phyloP scores from a whole-genome alignment of 176 grass and related monocot genomes.

The Rhipidocladum racemiflorum region DNA sequence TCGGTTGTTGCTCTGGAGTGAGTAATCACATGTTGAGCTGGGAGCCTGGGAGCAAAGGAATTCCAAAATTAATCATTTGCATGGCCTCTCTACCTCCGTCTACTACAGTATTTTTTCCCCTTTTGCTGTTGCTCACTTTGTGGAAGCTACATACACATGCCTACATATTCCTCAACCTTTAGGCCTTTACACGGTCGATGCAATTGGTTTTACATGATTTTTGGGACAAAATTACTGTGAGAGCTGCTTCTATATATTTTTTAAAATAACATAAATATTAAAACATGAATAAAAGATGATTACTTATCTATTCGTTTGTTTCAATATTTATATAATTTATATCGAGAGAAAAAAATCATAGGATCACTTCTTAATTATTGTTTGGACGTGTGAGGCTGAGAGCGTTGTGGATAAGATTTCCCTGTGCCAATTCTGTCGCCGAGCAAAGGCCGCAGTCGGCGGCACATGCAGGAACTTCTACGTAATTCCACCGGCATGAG shows the following conservation, averaged over 20 bases:
- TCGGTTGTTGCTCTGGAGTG: not conserved
- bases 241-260: too few species aligned
- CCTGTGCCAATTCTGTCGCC: not conserved
- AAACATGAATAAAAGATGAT: too few species aligned
- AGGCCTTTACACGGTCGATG: not conserved
- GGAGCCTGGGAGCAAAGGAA: slow-evolving; percentile 20
- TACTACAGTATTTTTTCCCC: not conserved
- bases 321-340: too few species aligned
- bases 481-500: not conserved
- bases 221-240: too few species aligned
- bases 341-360: too few species aligned
- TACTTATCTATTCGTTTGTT: too few species aligned
- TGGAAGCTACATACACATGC: not conserved
- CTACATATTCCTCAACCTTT: not conserved
- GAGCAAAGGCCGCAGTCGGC: not conserved
- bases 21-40: not conserved
- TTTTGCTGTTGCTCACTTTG: slow-evolving; percentile 6
- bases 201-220: not conserved
- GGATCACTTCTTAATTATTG: too few species aligned
- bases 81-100: not conserved
- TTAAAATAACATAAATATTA: too few species aligned
- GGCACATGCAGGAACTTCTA: not conserved
- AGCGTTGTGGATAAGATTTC: not conserved
- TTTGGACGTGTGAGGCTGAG: not conserved
- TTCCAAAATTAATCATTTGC: slow-evolving; percentile 14